Evolutionary conservation across 345 rosid genomes (phyloP), one percentile per base, ranked within the genome.

Genomic region (Populus nigra): DNA sequence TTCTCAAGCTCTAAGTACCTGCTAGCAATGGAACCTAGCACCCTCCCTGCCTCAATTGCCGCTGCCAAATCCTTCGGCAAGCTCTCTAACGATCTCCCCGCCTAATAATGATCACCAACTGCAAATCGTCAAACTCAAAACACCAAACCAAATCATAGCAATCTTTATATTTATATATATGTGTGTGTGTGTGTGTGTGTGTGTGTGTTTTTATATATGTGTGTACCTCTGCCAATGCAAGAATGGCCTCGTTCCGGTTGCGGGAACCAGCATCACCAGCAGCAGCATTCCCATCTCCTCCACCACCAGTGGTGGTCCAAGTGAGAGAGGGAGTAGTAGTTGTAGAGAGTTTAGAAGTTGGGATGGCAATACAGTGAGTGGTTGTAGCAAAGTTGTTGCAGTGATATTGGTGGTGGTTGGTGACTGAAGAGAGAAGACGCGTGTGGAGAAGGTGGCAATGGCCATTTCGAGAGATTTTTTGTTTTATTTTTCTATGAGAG

Each of bases 51-150:
- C 49, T 84, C 78, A 73, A 91, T 84, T 23, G 92, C 93, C 38
- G 79, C 84, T n/a, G 87, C 88, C 83, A 91, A 61, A 76, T 91
- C 96, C 74, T 82, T 82, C 2, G 96, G 93, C 83, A 91, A 75
- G 80, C 85, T 86, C 73, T 84, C 92, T 73, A 88, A 61, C 35
- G 89, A 71, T 74, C 88, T 84, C 50, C 89, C 87, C 53, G 38
- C 91, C 91, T 87, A 74, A 7, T n/a, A 65, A 70, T 47, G 70
- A 13, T 29, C 23, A 66, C 15, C 9, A 25, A 67, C 73, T 62
- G 68, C 66, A 68, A 72, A 39, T 25, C 71, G 49, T 66, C 29
- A 35, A 57, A 4, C 36, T 16, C 66, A 35, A 69, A 7, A 73
- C 36, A n/a, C 36, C 11, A 81, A n/a, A 27, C 47, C 13, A 22